Evolutionary conservation across 2,329 filamentous ascomycete species (phyloP), one percentile per base, ranked within the genome.

Genomic region (Alternaria burnsii): DNA sequence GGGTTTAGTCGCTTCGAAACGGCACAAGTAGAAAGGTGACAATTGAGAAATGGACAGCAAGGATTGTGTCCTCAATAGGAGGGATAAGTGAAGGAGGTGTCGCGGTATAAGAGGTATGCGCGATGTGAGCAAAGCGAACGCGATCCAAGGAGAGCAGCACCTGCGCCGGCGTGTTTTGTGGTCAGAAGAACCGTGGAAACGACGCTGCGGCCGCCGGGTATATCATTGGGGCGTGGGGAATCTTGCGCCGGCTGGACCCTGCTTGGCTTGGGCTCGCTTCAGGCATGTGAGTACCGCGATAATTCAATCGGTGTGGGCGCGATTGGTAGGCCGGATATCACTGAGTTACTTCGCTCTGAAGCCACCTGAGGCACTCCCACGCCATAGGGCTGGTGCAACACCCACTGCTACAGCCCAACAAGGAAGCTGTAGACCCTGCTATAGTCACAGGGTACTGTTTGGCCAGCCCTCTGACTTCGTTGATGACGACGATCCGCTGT

Each of bases 161-260:
- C 47, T 20, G 61, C 52, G 51, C 43, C 48, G 60, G 41, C 43
- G 32, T 24, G 20, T 22, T 34, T 50, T 52, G 44, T 36, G 36
- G 54, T 51, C n/a, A 34, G 40, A 28, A 52, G 59, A 47, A 61
- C 51, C 52, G 44, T 61, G 59, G 66, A 61, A 70, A 59, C 50
- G 48, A 59, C 36, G 43, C 59, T 53, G 60, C 38, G 52, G 56
- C 46, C 48, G 40, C 52, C 58, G 53, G 53, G 54, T 55, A 56
- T 44, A 52, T 58, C 20, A 46, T 38, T 61, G 53, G 57, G 62
- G 55, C 63, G 55, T 58, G 53, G 61, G 61, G 60, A 61, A 63
- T 50, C 26, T 36, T 43, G 18, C 56, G 58, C 56, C 62, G 36
- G 55, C 62, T 42, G 34, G 54, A 58, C 44, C 50, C 50, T 34